These are phyloP conservation scores for Apiotrichum brassicae DNA, from an alignment of 1,284 basidiomycete species.

Conservation along the genomic window DNA sequence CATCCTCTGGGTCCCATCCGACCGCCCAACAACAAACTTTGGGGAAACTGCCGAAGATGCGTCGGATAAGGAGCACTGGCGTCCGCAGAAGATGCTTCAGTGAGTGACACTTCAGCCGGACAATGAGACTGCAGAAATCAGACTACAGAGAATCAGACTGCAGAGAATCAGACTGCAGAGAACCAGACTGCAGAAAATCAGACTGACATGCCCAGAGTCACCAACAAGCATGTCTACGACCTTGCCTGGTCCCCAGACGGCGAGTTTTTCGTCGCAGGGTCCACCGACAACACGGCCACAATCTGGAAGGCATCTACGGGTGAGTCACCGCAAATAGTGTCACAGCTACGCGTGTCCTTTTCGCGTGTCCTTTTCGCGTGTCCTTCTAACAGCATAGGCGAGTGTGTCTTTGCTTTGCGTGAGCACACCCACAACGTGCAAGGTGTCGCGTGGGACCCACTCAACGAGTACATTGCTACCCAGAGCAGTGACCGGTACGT, in stretches of 20 bases:
- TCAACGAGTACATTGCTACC: slow-evolving; percentile 90
- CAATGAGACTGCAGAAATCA: no score
- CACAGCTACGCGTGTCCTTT: no score
- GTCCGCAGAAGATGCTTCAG: slow-evolving; percentile 80
- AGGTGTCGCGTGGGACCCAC: slow-evolving; percentile 92
- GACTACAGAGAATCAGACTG: no score
- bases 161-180: no score
- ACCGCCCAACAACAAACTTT: slow-evolving; percentile 66
- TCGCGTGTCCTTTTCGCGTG: no score
- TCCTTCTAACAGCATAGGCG: slow-evolving; percentile 28
- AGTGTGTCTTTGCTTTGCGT: slow-evolving; percentile 41
- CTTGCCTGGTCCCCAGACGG: slow-evolving; percentile 95
- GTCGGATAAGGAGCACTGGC: slow-evolving; percentile 93
- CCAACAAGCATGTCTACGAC: slow-evolving; percentile 93
- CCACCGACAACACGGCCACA: slow-evolving; percentile 85
- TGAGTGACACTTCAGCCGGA: slow-evolving; percentile 43
- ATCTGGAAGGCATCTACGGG: slow-evolving; percentile 44
- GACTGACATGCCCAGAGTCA: slow-evolving; percentile 44
- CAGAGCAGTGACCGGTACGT: slow-evolving; percentile 76
- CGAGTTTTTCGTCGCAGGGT: slow-evolving; percentile 86
- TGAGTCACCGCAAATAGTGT: slow-evolving; percentile 15
- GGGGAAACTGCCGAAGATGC: slow-evolving; percentile 75
- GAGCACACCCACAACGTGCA: slow-evolving; percentile 93
- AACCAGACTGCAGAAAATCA: no score
- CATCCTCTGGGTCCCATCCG: slow-evolving; percentile 85